A percentile compares a stretch with the other conserved stretches of the same genome.
These are phyloP conservation scores for Bretschneidera sinensis DNA, from an alignment of 345 rosid species.

Conservation along the genomic window DNA sequence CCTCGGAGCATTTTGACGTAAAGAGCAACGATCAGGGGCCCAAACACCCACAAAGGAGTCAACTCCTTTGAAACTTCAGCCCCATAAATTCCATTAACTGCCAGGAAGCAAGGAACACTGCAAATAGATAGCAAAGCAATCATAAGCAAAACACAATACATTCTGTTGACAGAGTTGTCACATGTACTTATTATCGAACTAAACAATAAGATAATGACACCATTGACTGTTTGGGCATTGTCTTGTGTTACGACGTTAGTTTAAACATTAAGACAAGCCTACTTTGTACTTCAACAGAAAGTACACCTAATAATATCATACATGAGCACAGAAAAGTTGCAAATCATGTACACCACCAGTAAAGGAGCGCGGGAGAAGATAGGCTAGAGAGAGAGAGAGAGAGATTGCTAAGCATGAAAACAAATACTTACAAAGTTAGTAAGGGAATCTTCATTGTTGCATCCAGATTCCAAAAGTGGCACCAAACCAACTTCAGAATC, in stretches of 20 bases:
- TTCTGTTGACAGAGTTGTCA: too few relatives aligned
- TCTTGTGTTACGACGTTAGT: too few relatives aligned
- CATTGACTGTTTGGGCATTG: not conserved
- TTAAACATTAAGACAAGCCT: too few relatives aligned
- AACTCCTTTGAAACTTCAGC: conserved; percentile 75
- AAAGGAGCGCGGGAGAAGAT: not conserved
- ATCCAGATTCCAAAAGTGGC: conserved; percentile 62
- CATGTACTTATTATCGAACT: too few relatives aligned
- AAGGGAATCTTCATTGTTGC: conserved; percentile 65
- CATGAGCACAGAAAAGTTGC: not conserved
- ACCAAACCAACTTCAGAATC: conserved; percentile 41
- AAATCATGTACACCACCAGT: conserved; percentile 4
- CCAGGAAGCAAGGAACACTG: conserved; percentile 70
- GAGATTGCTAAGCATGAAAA: not conserved
- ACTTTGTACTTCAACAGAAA: too few relatives aligned
- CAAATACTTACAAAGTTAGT: conserved; percentile 68
- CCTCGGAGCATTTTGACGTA: conserved; percentile 67
- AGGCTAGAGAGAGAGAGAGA: not conserved
- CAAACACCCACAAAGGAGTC: conserved; percentile 73
- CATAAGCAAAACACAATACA: conserved; percentile 16
- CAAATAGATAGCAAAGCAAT: conserved; percentile 19
- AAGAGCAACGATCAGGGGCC: conserved; percentile 64
- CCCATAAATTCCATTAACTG: conserved; percentile 58
- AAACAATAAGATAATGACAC: not conserved
- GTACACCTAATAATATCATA: too few relatives aligned